A percentile compares a stretch with the other conserved stretches of the same genome.
phyloP scores from a whole-genome alignment of 2,329 filamentous ascomycete genomes.

The Epichloe elymi region DNA sequence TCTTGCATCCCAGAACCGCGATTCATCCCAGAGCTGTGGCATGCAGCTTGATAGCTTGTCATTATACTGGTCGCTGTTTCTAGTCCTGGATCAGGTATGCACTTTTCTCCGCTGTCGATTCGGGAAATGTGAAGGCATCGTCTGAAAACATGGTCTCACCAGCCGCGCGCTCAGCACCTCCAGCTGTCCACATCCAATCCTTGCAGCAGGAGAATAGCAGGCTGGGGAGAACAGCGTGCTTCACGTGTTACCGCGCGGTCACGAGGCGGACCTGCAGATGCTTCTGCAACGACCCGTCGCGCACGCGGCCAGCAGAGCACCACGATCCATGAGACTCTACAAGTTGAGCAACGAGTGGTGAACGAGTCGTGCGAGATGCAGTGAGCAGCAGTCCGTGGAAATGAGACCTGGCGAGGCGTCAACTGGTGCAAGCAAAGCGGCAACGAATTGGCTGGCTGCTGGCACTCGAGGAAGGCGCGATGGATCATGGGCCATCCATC shows the following conservation, averaged over 20 bases:
- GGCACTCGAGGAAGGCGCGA: background rate
- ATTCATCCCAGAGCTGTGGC: background rate
- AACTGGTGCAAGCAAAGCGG: background rate
- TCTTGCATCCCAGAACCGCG: background rate
- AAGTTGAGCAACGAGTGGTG: background rate
- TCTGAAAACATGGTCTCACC: background rate
- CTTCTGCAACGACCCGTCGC: background rate
- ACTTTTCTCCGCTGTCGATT: background rate
- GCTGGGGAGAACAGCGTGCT: slow-evolving; percentile 4
- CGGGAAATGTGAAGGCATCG: background rate
- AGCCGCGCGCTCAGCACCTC: background rate
- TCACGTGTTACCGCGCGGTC: slow-evolving; percentile 11
- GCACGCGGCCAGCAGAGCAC: background rate
- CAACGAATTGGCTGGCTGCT: background rate
- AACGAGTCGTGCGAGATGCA: background rate
- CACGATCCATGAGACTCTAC: background rate
- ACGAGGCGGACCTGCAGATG: background rate
- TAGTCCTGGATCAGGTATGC: background rate
- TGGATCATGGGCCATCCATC: background rate
- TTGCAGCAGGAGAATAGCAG: background rate
- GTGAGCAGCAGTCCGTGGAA: too few species aligned
- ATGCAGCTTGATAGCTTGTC: background rate
- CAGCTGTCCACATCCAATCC: slow-evolving; percentile 1
- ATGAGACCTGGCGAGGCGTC: background rate
- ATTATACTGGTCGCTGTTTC: background rate